These are phyloP conservation scores for Trichocomaceae sp. DNA, from an alignment of 2,329 filamentous ascomycete species.

Conservation along the genomic window DNA sequence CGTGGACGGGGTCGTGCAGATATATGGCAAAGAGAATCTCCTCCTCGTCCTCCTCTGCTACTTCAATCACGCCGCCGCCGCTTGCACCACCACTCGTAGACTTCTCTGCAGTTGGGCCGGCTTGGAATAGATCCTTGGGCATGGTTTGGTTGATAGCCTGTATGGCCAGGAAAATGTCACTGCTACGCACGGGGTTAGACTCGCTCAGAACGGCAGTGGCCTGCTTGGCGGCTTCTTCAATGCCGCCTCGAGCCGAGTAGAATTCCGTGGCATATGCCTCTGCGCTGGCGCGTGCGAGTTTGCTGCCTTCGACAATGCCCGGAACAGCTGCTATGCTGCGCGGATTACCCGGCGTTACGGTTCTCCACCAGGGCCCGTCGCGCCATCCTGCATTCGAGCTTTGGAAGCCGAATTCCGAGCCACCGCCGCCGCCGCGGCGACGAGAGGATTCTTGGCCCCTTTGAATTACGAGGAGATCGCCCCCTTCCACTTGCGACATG, in stretches of 20 bases:
- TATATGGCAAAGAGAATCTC: slow-evolving; percentile 71
- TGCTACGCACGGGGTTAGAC: slow-evolving; percentile 81
- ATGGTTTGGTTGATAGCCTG: slow-evolving; percentile 69
- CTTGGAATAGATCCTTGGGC: slow-evolving; percentile 63
- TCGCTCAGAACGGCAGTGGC: slow-evolving; percentile 75
- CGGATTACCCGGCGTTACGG: slow-evolving; percentile 49
- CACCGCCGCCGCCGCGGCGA: too few species aligned
- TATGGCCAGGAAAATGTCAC: slow-evolving; percentile 91
- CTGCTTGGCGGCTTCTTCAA: slow-evolving; percentile 71
- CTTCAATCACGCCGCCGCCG: slow-evolving; percentile 28
- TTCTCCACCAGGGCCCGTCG: slow-evolving; percentile 94
- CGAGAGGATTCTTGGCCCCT: slow-evolving; percentile 78
- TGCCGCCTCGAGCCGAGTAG: slow-evolving; percentile 68
- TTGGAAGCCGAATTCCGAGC: slow-evolving; percentile 39
- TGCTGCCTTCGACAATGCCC: slow-evolving; percentile 78
- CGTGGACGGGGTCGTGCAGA: slow-evolving; percentile 79
- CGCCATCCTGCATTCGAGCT: slow-evolving; percentile 60
- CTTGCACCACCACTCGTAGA: slow-evolving; percentile 19
- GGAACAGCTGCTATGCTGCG: slow-evolving; percentile 74
- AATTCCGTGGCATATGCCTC: slow-evolving; percentile 84
- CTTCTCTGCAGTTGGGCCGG: slow-evolving; percentile 41
- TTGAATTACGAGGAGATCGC: slow-evolving; percentile 89
- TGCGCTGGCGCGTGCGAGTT: slow-evolving; percentile 81
- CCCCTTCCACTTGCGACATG: slow-evolving; percentile 98
- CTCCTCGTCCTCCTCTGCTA: slow-evolving; percentile 41